Evolutionary conservation across 768 basidiomycete species (phyloP).

Genomic region (Melanogaster broomeanus): DNA sequence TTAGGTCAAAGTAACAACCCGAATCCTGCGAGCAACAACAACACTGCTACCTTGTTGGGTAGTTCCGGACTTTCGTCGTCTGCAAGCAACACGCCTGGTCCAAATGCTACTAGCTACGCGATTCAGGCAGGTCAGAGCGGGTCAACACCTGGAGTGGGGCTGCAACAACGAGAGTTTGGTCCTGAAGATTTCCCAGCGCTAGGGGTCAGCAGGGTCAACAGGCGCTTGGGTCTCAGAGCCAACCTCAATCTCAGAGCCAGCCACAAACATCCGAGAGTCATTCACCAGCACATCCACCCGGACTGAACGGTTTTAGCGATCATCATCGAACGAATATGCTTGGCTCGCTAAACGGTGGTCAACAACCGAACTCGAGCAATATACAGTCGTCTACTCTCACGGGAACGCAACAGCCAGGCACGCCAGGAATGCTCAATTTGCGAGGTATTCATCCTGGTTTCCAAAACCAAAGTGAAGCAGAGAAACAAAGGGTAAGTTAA

Average conservation of each 20-base stretch:
- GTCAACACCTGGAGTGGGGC: constrained; percentile 10
- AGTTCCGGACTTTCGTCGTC: constrained; percentile 23
- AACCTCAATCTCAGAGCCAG: constrained; percentile 31
- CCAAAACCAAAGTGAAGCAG: constrained; percentile 60
- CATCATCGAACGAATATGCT: constrained; percentile 59
- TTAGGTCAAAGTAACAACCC: constrained; percentile 50
- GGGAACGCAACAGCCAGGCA: constrained; percentile 49
- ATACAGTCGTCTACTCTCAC: constrained; percentile 32
- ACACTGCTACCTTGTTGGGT: constrained; percentile 29
- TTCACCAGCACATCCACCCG: constrained; percentile 61
- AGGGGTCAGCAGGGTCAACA: constrained; percentile 57
- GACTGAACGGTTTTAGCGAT: constrained; percentile 65
- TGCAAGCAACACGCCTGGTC: constrained; percentile 29
- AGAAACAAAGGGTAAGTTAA: constrained; percentile 66
- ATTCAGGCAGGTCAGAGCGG: constrained; percentile 70
- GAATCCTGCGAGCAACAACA: constrained; percentile 38
- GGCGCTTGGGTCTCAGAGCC: constrained; percentile 22
- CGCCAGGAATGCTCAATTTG: constrained; percentile 71
- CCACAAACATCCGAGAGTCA: constrained; percentile 34
- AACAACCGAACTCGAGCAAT: constrained; percentile 20
- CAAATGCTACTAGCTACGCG: constrained; percentile 69
- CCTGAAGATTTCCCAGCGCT: constrained; percentile 90
- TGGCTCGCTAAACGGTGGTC: constrained; percentile 44
- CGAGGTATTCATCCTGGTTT: constrained; percentile 44
- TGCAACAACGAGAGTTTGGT: constrained; percentile 51